A percentile compares a stretch with the other conserved stretches of the same genome.
phyloP scores from a whole-genome alignment of 345 rosid species.

The Microthlaspi erraticum region DNA sequence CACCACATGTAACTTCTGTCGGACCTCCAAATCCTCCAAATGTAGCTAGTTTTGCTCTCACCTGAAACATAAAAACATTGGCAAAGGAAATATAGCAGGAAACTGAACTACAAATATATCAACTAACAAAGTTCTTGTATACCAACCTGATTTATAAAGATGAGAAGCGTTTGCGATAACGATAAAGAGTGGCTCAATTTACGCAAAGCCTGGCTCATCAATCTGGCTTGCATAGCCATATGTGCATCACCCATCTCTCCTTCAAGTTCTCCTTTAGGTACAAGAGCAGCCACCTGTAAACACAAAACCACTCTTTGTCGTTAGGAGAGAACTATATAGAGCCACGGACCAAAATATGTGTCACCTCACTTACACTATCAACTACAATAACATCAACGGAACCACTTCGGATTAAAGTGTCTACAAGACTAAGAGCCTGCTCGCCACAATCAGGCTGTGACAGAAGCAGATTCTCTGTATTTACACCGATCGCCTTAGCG shows the following conservation, averaged over 20 bases:
- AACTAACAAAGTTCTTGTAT: background rate
- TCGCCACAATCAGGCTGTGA: constrained; percentile 99
- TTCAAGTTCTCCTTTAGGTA: constrained; percentile 96
- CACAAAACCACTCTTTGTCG: constrained; percentile 6
- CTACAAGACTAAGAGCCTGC: constrained; percentile 96
- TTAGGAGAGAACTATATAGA: constrained; percentile 13
- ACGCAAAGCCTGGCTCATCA: constrained; percentile 99
- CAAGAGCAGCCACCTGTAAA: constrained; percentile 95
- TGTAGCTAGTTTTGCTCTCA: constrained; percentile 87
- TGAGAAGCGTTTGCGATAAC: constrained; percentile 72
- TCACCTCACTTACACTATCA: constrained; percentile 84
- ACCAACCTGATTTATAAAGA: constrained; percentile 83
- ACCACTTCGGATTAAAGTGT: constrained; percentile 89
- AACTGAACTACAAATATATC: constrained; percentile 19
- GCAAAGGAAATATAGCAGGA: background rate
- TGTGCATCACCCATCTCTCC: constrained; percentile 99
- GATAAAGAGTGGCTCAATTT: constrained; percentile 94
- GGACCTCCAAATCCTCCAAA: constrained; percentile 97
- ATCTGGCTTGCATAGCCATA: constrained; percentile 99
- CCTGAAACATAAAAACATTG: constrained; percentile 47
- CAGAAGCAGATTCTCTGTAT: constrained; percentile 88
- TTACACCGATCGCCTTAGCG: constrained; percentile 87
- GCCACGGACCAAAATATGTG: background rate
- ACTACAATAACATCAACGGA: constrained; percentile 95
- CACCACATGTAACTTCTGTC: constrained; percentile 95